Conservation (phyloP, 176 grass and related monocot species). For the Aegilops longissima region DNA sequence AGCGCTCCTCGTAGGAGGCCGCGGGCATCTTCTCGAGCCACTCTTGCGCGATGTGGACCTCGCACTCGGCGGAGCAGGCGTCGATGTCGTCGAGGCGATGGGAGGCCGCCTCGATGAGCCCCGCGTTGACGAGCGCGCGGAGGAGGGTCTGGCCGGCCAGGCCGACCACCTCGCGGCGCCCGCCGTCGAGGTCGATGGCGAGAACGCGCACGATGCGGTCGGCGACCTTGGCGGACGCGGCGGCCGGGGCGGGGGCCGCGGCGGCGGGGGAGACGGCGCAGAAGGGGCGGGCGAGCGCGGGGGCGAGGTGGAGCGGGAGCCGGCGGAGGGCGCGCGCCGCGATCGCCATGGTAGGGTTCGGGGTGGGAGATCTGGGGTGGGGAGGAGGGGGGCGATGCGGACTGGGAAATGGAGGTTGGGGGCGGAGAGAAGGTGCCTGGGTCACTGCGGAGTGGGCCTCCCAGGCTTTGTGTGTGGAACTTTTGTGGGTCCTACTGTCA, state of each 20-base stretch:
- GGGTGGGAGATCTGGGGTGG: constrained; percentile 31
- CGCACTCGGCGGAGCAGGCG: constrained; percentile 90
- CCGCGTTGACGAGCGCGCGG: constrained; percentile 70
- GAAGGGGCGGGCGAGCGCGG: constrained; percentile 41
- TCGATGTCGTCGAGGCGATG: constrained; percentile 96
- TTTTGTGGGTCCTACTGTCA: not conserved
- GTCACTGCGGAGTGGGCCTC: constrained; percentile 1
- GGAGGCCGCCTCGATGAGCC: constrained; percentile 84
- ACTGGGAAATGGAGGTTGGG: not conserved
- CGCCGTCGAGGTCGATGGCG: constrained; percentile 75
- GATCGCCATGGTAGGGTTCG: constrained; percentile 81
- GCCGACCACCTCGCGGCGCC: constrained; percentile 66
- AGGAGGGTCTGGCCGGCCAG: constrained; percentile 85
- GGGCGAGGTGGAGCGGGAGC: constrained; percentile 52
- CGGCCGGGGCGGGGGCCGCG: constrained; percentile 4
- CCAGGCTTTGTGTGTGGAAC: not conserved
- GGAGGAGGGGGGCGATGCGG: not conserved
- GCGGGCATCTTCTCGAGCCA: constrained; percentile 94
- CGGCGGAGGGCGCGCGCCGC: constrained; percentile 56
- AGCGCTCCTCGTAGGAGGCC: constrained; percentile 71
- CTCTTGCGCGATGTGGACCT: constrained; percentile 97
- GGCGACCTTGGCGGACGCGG: constrained; percentile 73
- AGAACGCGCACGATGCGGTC: constrained; percentile 92
- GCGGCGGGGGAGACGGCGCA: constrained; percentile 34
- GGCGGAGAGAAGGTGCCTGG: not conserved